Evolutionary conservation across 768 basidiomycete genomes (phyloP), one percentile per base, ranked within the genome.

Genomic region (Gelatoporia subvermispora): DNA sequence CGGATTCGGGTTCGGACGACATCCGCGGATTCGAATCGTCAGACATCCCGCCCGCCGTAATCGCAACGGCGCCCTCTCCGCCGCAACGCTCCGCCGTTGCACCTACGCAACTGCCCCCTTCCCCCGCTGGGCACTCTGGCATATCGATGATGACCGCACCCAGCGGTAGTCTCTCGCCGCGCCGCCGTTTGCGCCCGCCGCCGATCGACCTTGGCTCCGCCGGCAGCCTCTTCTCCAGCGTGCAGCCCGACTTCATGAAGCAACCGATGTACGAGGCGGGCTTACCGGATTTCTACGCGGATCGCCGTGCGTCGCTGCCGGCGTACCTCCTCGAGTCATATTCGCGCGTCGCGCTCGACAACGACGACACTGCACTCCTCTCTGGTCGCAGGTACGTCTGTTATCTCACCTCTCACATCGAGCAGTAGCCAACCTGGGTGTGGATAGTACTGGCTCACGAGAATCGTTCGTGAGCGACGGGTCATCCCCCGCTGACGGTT

Each of bases 281-380:
- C 28, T 10, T 15, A 11, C 38, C 35, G 20, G 16, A 25, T 5
- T 36, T 28, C 20, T 7, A 31, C 28, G 48, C 41, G n/a, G 20
- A 38, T 11, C 52, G 52, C n/a, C 50, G 45, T 0, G 23, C 53
- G 8, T 54, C 56, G 4, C 48, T 58, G 8, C 56, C 56, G 1
- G 23, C 50, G 18, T 54, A 58, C 43, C 53, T 58, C 39, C 35
- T 53, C 8, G 52, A 57, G 31, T 38, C 47, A 16, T 55, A 51
- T 40, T 48, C 49, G 15, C 53, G 53, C 28, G 21, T 45, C 46
- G 45, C 51, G 9, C 35, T 37, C n/a, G 35, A 39, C 10, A 34
- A 31, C 31, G 20, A 25, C 24, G 36, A 38, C 8, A 18, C 5
- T 7, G 43, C 15, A 13, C 35, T 38, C 41, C 17, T 11, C 15